A percentile compares a stretch with the other conserved stretches of the same genome.
Conservation (phyloP, 257 asterid species). For the Gentiana macrophylla region DNA sequence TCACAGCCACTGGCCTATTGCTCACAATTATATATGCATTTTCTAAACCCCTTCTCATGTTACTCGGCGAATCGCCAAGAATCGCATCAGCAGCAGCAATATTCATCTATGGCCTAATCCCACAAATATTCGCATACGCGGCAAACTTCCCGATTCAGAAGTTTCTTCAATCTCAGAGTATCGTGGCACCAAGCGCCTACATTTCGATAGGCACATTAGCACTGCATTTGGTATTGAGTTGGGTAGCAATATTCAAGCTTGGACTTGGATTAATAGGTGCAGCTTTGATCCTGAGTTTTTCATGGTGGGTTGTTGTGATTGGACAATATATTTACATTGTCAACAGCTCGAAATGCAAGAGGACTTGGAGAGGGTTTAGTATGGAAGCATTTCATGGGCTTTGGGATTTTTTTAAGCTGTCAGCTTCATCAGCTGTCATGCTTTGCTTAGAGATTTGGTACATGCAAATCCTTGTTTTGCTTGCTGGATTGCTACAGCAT, state of each 20-base stretch:
- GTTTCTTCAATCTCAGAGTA: slow-evolving; percentile 22
- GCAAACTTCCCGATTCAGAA: slow-evolving; percentile 22
- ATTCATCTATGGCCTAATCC: slow-evolving; percentile 22
- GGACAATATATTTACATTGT: slow-evolving; percentile 18
- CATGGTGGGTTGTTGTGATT: slow-evolving; percentile 24
- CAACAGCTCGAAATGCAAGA: slow-evolving; percentile 15
- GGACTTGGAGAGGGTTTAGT: slow-evolving; percentile 22
- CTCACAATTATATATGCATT: slow-evolving; percentile 11
- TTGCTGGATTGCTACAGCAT: slow-evolving; percentile 24
- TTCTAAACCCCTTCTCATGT: slow-evolving; percentile 12
- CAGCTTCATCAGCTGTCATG: slow-evolving; percentile 30
- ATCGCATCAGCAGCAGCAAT: slow-evolving; percentile 18
- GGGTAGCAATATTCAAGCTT: slow-evolving; percentile 10
- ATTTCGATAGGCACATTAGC: slow-evolving; percentile 16
- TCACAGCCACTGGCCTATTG: slow-evolving; percentile 11
- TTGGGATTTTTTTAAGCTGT: slow-evolving; percentile 19
- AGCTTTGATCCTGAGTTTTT: slow-evolving; percentile 14
- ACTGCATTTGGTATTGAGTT: slow-evolving; percentile 13
- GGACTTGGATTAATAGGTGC: slow-evolving; percentile 24
- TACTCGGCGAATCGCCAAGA: slow-evolving; percentile 16
- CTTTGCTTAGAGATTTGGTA: slow-evolving; percentile 28
- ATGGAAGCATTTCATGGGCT: slow-evolving; percentile 16
- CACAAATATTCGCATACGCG: slow-evolving; percentile 23
- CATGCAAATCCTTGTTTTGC: slow-evolving; percentile 22
- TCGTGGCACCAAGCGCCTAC: slow-evolving; percentile 24